Evolutionary conservation across 306 rosid species (phyloP).

Genomic region (Rosa rugosa): DNA sequence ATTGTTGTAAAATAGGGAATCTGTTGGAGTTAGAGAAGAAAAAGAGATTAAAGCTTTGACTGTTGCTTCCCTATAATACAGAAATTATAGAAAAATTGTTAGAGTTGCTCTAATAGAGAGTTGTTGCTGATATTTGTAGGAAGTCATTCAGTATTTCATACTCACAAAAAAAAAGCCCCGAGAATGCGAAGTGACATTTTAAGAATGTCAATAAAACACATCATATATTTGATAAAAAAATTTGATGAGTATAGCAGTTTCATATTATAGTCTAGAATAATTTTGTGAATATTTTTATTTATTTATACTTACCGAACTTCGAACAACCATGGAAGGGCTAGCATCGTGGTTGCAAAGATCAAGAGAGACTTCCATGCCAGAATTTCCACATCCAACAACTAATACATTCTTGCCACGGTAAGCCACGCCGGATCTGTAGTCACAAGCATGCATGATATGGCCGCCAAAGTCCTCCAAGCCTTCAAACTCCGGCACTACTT

Average conservation of each 20-base stretch:
- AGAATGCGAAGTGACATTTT: neutral
- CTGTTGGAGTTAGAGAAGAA: no score
- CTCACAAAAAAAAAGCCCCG: neutral
- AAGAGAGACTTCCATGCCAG: slow-evolving; percentile 94
- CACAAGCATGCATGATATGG: slow-evolving; percentile 76
- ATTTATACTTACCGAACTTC: slow-evolving; percentile 76
- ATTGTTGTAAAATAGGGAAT: no score
- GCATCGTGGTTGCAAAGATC: slow-evolving; percentile 86
- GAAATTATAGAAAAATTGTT: no score
- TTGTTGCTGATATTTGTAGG: neutral
- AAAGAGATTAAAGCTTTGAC: no score
- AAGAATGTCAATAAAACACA: neutral
- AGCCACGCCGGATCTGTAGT: slow-evolving; percentile 65
- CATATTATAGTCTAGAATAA: neutral
- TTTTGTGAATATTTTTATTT: neutral
- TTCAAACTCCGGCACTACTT: slow-evolving; percentile 70
- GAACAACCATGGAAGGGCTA: slow-evolving; percentile 78
- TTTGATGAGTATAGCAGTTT: neutral
- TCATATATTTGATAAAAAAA: neutral
- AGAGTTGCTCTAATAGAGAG: no score
- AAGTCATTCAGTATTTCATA: neutral
- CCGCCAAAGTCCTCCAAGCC: slow-evolving; percentile 77
- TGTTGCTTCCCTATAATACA: no score
- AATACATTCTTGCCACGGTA: slow-evolving; percentile 56
- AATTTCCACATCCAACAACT: slow-evolving; percentile 92